Base-by-base conservation (phyloP, 2,329 filamentous ascomycete species). In the Aureobasidium pullulans region DNA sequence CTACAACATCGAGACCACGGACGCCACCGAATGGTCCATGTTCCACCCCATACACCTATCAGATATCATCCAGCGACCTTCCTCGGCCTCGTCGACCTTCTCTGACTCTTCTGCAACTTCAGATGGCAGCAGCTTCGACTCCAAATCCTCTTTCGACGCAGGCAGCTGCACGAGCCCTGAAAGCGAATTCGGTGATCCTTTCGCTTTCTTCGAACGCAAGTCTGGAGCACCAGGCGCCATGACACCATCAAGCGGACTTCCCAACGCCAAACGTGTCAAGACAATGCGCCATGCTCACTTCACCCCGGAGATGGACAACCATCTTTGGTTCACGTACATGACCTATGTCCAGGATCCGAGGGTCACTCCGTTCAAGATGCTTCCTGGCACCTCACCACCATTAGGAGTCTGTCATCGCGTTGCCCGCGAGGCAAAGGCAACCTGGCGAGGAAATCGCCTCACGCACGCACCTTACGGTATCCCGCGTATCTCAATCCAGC, bases 281-380 rank as follows among this genome's bases (percentile, higher is more conserved):
- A 69, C 74, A 37, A 71, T 70, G 53, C 72, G 70, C 46, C 67
- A 66, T 67, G 69, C 71, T 6, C 75, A 71, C 42, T 87, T 84
- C 79, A 84, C 80, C 5, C 73, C 79, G 44, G 82, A 84, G 54
- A 86, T 85, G 83, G 84, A 87, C 67, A 78, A 81, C 59, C 84
- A 87, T 66, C 71, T 87, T 34, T 86, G 84, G 84, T 81, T 83
- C 67, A 84, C 82, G 8, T 87, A 85, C 70, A 81, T 85, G 72
- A 76, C 79, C 57, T 86, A 85, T 68, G 73, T 86, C n/a, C 81
- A 84, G 62, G 83, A 86, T 68, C 84, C 84, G 19, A 83, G 81
- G 3, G 79, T 86, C 49, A 87, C 84, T 1, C 84, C 84, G 0
- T 86, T 86, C 76, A 86, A 86, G 67, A 84, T 83, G 72, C 77